Evolutionary conservation across 345 rosid genomes (phyloP).

Genomic region (Gossypium australe): DNA sequence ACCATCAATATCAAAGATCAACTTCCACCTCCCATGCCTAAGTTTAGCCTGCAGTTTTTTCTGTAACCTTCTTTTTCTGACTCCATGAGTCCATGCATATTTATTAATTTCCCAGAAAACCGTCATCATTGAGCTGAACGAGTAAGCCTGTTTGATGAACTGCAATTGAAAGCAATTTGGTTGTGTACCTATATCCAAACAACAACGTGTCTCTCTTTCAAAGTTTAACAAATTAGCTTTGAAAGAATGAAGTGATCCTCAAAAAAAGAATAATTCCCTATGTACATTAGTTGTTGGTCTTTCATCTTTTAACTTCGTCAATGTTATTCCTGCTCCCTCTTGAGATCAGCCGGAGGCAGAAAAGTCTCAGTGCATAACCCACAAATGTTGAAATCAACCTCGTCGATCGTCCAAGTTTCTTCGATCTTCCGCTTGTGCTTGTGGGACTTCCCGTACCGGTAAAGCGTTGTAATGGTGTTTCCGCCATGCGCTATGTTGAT

Average conservation of each 20-base stretch:
- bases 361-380: slow-evolving; percentile 73
- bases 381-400: slow-evolving; percentile 76
- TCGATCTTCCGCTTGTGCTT: slow-evolving; percentile 76
- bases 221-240: neutral
- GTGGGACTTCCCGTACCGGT: slow-evolving; percentile 54
- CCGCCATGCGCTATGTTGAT: slow-evolving; percentile 79
- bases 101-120: neutral
- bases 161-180: no score
- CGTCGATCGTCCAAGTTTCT: slow-evolving; percentile 89
- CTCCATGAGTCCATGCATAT: no score
- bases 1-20: neutral
- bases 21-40: neutral
- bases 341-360: slow-evolving; percentile 82
- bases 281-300: neutral
- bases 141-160: no score
- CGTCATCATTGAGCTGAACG: no score
- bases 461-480: slow-evolving; percentile 50
- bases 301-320: neutral
- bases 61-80: no score
- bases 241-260: neutral
- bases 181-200: neutral
- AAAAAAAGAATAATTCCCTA: neutral
- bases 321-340: slow-evolving; percentile 37
- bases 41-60: no score
- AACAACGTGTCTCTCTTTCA: neutral